A percentile compares a stretch with the other conserved stretches of the same genome.
Conservation (phyloP, 306 rosid species). For the Glycine tomentella region DNA sequence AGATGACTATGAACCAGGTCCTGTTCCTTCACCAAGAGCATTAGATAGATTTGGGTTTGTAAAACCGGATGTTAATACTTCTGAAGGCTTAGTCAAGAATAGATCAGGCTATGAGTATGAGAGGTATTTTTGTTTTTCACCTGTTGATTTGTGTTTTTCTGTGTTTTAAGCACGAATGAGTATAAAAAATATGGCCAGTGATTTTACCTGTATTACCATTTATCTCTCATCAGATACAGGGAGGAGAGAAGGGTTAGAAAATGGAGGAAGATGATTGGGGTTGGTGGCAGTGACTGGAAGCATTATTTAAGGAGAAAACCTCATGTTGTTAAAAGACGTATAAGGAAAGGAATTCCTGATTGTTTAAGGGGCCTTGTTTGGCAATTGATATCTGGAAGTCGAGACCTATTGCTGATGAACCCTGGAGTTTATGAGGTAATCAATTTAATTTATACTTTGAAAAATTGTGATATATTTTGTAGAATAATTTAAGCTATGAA, state of each 20-base stretch:
- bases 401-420: slow-evolving; percentile 94
- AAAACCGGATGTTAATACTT: slow-evolving; percentile 67
- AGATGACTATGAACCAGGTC: slow-evolving; percentile 76
- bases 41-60: slow-evolving; percentile 93
- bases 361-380: slow-evolving; percentile 98
- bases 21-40: slow-evolving; percentile 69
- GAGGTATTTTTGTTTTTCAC: slow-evolving; percentile 58
- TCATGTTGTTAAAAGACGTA: slow-evolving; percentile 91
- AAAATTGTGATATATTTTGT: slow-evolving; percentile 13
- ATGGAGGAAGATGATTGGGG: slow-evolving; percentile 99
- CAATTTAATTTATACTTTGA: slow-evolving; percentile 37
- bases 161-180: slow-evolving; percentile 21
- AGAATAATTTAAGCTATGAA: not conserved
- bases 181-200: not conserved
- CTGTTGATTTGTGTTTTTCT: slow-evolving; percentile 22
- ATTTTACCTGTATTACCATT: slow-evolving; percentile 8
- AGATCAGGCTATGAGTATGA: slow-evolving; percentile 64
- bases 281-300: slow-evolving; percentile 99
- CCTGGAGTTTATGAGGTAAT: slow-evolving; percentile 99
- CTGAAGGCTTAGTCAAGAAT: slow-evolving; percentile 65
- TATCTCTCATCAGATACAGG: slow-evolving; percentile 56
- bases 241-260: slow-evolving; percentile 89
- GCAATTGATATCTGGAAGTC: slow-evolving; percentile 99
- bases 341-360: slow-evolving; percentile 99
- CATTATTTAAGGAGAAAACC: slow-evolving; percentile 87